A percentile compares a stretch with the other conserved stretches of the same genome.
These are phyloP conservation scores for Lasiodiplodia hormozganensis DNA, from an alignment of 2,329 filamentous ascomycete genomes.

Conservation along the genomic window DNA sequence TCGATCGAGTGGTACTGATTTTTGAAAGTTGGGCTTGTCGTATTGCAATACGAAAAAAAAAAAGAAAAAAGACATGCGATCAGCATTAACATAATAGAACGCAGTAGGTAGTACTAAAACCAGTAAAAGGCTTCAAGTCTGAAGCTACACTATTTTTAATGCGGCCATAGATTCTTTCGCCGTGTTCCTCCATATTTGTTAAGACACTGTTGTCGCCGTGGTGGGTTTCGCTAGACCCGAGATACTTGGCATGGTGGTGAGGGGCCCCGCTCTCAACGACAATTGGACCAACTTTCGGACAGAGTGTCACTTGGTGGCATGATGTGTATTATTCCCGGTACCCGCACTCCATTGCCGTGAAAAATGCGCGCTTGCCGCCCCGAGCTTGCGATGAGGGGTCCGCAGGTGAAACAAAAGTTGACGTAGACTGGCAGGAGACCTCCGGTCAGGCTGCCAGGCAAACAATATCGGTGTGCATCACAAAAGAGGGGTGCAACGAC, in stretches of 20 bases:
- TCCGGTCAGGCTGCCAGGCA: background rate
- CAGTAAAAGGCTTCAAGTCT: too few species aligned
- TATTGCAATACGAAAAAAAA: background rate
- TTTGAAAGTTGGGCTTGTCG: background rate
- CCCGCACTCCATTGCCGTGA: background rate
- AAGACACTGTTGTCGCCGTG: background rate
- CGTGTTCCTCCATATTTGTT: background rate
- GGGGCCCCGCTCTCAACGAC: background rate
- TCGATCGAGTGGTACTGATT: background rate
- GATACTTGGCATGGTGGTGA: background rate
- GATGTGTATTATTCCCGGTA: background rate
- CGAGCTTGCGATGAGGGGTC: background rate
- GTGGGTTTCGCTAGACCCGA: background rate
- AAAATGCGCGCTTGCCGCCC: background rate
- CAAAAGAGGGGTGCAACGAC: background rate
- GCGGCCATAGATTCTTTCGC: too few species aligned
- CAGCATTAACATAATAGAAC: too few species aligned
- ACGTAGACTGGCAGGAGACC: background rate
- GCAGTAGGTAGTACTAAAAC: too few species aligned
- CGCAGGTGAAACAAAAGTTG: background rate
- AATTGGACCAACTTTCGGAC: too few species aligned
- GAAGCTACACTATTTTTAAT: too few species aligned
- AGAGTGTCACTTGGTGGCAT: too few species aligned
- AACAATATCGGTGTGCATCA: background rate
- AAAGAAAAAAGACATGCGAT: too few species aligned